Base-by-base conservation (phyloP, 306 rosid genomes). In the Neltuma alba region DNA sequence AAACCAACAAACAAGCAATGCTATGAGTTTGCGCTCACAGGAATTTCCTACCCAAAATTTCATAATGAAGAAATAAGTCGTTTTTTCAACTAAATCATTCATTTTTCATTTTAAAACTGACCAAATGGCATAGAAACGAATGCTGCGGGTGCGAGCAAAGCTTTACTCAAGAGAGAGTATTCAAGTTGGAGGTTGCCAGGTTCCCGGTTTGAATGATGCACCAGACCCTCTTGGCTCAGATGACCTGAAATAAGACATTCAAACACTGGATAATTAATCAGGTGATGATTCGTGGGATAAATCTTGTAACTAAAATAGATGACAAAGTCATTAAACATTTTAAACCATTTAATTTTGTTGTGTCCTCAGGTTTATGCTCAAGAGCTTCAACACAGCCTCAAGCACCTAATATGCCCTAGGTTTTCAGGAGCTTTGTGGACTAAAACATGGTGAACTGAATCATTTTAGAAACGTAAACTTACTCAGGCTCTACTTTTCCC, bases 171-270 rank as follows among this genome's bases (percentile, higher is more conserved):
- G n/a, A n/a, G n/a, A n/a, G n/a, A n/a, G n/a, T n/a, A 23, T 76
- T 94, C 89, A 92, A 42, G 89, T 80, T 75, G 99, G 99, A 27
- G 97, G 99, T 72, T 92, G 97, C 99, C 99, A 92, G n/a, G 94
- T 92, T 65, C 99, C 99, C 27, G 99, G 97, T 73, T 72, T 83
- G 84, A 75, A 94, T 21, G 91, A 48, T 76, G 85, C 75, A 23
- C 99, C 93, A 42, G 97, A 81, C 77, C 98, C 94, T 0, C 82
- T 78, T 62, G 97, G 97, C 82, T 94, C 98, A 9, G 97, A 72
- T 41, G 89, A 91, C 86, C 98, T 92, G 90, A 69, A 80, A 81
- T 55, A 41, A 65, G 55, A 76, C 72, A 16, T 77, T 58, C 57
- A 9, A 74, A 78, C 30, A 78, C 9, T 66, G 68, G 58, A 75